These are phyloP conservation scores for Pestalotiopsis sp. DNA, from an alignment of 2,329 filamentous ascomycete genomes.

Conservation along the genomic window DNA sequence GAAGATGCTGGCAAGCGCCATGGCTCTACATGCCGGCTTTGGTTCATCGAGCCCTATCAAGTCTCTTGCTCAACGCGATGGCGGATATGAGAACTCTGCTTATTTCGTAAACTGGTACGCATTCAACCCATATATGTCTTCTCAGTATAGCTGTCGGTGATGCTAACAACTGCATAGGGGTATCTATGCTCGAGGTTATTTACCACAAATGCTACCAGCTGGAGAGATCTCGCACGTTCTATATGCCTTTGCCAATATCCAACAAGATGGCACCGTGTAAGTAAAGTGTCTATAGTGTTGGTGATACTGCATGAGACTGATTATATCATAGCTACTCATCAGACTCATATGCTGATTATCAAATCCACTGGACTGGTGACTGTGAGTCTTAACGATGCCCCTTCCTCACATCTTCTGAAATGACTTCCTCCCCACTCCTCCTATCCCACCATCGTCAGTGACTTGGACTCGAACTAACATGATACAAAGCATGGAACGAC, in stretches of 20 bases:
- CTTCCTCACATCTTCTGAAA: neutral
- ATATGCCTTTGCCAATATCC: constrained; percentile 80
- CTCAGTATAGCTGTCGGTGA: neutral
- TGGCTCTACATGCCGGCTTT: neutral
- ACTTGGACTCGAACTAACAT: constrained; percentile 16
- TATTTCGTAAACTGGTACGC: constrained; percentile 54
- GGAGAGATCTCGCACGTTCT: constrained; percentile 76
- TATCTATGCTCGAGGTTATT: constrained; percentile 74
- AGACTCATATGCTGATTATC: constrained; percentile 69
- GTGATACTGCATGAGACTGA: neutral
- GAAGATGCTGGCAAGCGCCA: constrained; percentile 1
- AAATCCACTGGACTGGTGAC: constrained; percentile 75
- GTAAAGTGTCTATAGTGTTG: constrained; percentile 22
- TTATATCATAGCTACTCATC: constrained; percentile 53
- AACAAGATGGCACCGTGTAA: constrained; percentile 71
- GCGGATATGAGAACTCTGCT: constrained; percentile 45
- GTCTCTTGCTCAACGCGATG: constrained; percentile 22
- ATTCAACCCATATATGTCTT: neutral
- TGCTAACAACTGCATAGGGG: constrained; percentile 47
- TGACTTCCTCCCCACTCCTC: neutral
- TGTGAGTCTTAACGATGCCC: constrained; percentile 39
- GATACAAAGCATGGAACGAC: constrained; percentile 57
- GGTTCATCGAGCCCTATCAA: constrained; percentile 6
- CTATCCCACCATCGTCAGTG: neutral
- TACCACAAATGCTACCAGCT: constrained; percentile 70